Evolutionary conservation across 345 rosid species (phyloP).

Genomic region (Orychophragmus violaceus): DNA sequence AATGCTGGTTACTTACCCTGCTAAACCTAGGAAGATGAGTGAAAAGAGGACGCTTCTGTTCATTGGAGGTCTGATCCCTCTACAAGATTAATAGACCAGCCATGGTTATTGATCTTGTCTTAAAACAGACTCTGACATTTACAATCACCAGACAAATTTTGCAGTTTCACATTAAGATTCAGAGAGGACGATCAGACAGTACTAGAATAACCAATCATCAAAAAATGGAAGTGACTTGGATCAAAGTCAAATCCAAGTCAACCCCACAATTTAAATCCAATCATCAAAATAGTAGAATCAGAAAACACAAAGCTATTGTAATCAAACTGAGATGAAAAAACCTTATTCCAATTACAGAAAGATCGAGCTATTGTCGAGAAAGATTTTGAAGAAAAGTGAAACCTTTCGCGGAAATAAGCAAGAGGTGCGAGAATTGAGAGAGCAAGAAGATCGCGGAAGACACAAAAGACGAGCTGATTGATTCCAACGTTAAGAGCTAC

Average conservation of each 20-base stretch:
- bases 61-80: constrained; percentile 75
- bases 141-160: background rate
- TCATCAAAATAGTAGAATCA: background rate
- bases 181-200: background rate
- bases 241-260: background rate
- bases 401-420: constrained; percentile 87
- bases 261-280: background rate
- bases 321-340: too few species aligned
- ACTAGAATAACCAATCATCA: background rate
- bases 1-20: constrained; percentile 52
- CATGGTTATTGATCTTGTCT: background rate
- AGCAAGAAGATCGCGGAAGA: constrained; percentile 90
- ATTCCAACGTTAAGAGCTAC: constrained; percentile 92
- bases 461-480: constrained; percentile 91
- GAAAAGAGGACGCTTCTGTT: constrained; percentile 52
- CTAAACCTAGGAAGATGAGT: constrained; percentile 78
- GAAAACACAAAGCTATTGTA: too few species aligned
- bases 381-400: background rate
- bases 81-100: constrained; percentile 32
- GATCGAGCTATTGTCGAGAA: background rate
- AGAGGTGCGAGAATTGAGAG: constrained; percentile 81
- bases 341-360: background rate
- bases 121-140: background rate
- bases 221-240: too few species aligned
- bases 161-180: background rate